Conservation (phyloP, 164 flowering plant species). For the Cinnamomum micranthum region DNA sequence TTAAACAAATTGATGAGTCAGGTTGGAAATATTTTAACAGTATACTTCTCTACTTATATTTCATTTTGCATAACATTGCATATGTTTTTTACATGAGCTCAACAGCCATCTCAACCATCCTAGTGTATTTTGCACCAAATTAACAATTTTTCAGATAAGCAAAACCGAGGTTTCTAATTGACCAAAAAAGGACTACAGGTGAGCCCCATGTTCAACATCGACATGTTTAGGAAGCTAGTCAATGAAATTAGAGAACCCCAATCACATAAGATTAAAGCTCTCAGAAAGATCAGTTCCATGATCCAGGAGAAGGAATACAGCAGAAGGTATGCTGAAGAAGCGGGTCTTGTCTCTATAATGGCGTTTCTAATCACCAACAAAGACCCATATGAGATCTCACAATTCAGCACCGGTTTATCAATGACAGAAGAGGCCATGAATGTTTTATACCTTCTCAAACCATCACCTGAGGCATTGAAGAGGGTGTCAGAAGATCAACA, state of each 20-base stretch:
- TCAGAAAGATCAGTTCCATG: slow-evolving; percentile 41
- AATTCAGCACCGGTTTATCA: background rate
- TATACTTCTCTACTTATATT: no score
- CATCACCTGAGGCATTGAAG: slow-evolving; percentile 14
- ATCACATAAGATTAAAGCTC: slow-evolving; percentile 20
- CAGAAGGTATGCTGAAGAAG: slow-evolving; percentile 36
- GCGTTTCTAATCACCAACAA: slow-evolving; percentile 32
- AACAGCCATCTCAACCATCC: background rate
- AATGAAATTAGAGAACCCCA: slow-evolving; percentile 29
- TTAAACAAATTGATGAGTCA: slow-evolving; percentile 64
- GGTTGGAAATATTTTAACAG: slow-evolving; percentile 32
- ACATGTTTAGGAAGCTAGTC: slow-evolving; percentile 26
- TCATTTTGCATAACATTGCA: no score
- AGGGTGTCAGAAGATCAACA: slow-evolving; percentile 6
- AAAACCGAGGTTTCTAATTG: no score
- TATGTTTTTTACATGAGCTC: background rate
- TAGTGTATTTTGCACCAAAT: background rate
- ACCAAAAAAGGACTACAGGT: no score
- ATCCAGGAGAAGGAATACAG: slow-evolving; percentile 37
- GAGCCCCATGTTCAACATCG: slow-evolving; percentile 1
- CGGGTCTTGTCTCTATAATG: slow-evolving; percentile 41
- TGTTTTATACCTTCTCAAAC: slow-evolving; percentile 18
- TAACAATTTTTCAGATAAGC: background rate
- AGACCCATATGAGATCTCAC: background rate
- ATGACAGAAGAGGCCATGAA: slow-evolving; percentile 15